Evolutionary conservation across 2,329 filamentous ascomycete species (phyloP).

Genomic region (Emergomyces orientalis): DNA sequence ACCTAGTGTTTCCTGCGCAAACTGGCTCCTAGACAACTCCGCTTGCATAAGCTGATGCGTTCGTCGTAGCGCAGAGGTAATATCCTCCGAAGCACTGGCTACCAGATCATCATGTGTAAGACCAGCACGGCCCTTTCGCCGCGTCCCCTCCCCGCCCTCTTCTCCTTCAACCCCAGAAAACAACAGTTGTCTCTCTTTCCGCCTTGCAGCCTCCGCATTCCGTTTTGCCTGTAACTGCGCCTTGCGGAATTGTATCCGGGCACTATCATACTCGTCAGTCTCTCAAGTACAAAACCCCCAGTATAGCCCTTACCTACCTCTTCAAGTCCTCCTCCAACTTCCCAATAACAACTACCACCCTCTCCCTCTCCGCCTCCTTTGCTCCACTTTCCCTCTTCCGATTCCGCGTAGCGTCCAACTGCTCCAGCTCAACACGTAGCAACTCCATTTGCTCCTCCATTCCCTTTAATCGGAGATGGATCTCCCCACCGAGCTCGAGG

Average conservation of each 20-base stretch:
- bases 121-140: conserved; percentile 35
- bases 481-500: conserved; percentile 68
- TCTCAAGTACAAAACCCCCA: background rate
- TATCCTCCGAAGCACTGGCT: conserved; percentile 67
- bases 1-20: conserved; percentile 75
- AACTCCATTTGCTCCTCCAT: conserved; percentile 78
- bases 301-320: conserved; percentile 41
- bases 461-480: conserved; percentile 65
- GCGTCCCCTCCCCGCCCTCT: conserved; percentile 24
- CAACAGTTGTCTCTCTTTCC: conserved; percentile 66
- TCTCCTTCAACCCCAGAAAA: conserved; percentile 53
- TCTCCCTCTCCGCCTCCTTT: conserved; percentile 53
- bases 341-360: conserved; percentile 57
- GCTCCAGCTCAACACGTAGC: conserved; percentile 64
- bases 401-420: conserved; percentile 44
- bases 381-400: conserved; percentile 36
- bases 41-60: conserved; percentile 80
- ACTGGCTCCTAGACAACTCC: conserved; percentile 77
- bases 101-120: conserved; percentile 63
- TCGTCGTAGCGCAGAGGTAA: conserved; percentile 72
- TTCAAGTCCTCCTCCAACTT: conserved; percentile 62
- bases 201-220: conserved; percentile 62
- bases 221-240: conserved; percentile 73
- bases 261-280: conserved; percentile 42
- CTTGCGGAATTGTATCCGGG: conserved; percentile 62